phyloP scores from a whole-genome alignment of 164 flowering plant species.

The Vitis amurensis region DNA sequence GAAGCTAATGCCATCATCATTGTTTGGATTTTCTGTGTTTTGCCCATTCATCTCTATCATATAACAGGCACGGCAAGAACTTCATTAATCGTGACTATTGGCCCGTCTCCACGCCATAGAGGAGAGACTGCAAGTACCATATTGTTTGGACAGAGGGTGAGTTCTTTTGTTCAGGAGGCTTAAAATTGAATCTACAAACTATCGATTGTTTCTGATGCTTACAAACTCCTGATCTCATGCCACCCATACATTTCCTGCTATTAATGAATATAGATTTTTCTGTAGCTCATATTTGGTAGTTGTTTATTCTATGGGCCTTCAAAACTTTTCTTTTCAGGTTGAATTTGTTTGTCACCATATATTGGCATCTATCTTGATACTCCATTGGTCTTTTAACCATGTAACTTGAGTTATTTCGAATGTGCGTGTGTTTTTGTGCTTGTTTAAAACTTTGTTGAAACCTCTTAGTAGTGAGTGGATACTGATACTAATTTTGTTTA shows the following conservation, averaged over 20 bases:
- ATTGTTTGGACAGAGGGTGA: slow-evolving; percentile 78
- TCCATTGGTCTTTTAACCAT: too few relatives aligned
- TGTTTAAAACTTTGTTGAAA: too few relatives aligned
- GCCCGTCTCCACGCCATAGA: slow-evolving; percentile 81
- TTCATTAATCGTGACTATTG: slow-evolving; percentile 67
- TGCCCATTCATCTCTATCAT: background rate
- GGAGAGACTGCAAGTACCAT: slow-evolving; percentile 79
- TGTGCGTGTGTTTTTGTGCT: too few relatives aligned
- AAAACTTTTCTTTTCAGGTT: too few relatives aligned
- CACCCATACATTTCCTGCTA: background rate
- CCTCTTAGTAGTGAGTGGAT: too few relatives aligned
- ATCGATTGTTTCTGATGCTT: background rate
- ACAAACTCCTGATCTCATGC: background rate
- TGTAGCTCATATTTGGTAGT: background rate
- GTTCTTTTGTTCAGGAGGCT: slow-evolving; percentile 11
- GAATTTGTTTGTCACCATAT: too few relatives aligned
- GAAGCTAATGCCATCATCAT: slow-evolving; percentile 5
- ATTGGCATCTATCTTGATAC: too few relatives aligned
- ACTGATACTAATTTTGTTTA: background rate
- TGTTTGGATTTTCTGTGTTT: background rate
- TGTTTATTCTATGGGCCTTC: too few relatives aligned
- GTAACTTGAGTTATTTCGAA: too few relatives aligned
- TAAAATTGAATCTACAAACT: background rate
- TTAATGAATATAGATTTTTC: background rate
- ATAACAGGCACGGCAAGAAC: slow-evolving; percentile 74